Conservation (phyloP, 2,329 filamentous ascomycete species). For the Pleoardoris graminearum region DNA sequence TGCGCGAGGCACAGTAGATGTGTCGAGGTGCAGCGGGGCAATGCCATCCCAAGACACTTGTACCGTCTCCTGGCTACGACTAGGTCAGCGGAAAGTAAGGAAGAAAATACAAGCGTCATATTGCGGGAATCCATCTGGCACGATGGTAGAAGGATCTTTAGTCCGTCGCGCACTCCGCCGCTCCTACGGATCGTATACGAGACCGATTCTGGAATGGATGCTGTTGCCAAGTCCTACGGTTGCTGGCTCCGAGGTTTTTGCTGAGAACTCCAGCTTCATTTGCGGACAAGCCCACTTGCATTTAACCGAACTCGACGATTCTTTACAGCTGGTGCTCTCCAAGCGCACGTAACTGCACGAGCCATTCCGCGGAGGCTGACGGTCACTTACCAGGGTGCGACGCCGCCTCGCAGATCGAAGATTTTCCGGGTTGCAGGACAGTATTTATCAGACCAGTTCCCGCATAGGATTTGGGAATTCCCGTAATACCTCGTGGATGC, state of each 20-base stretch:
- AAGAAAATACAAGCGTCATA: background rate
- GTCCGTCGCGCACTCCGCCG: background rate
- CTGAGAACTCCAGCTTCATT: no score
- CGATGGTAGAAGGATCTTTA: background rate
- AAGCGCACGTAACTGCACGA: background rate
- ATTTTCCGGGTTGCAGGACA: background rate
- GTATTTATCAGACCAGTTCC: background rate
- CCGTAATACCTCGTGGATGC: no score
- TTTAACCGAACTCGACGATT: background rate
- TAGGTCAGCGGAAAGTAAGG: constrained; percentile 28
- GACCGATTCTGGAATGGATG: no score
- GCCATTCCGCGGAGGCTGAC: background rate
- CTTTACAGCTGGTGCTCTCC: background rate
- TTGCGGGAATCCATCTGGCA: no score
- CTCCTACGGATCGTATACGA: no score
- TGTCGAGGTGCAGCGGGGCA: constrained; percentile 36
- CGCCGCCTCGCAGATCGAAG: background rate
- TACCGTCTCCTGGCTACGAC: constrained; percentile 30
- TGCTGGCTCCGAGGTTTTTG: no score
- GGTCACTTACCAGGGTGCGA: background rate
- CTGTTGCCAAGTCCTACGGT: no score
- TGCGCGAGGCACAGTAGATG: constrained; percentile 34
- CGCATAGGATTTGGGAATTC: background rate
- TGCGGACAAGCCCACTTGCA: background rate
- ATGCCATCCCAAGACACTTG: constrained; percentile 32